Evolutionary conservation across 1,284 basidiomycete genomes (phyloP), one percentile per base, ranked within the genome.

Genomic region (Ganoderma leucocontextum): DNA sequence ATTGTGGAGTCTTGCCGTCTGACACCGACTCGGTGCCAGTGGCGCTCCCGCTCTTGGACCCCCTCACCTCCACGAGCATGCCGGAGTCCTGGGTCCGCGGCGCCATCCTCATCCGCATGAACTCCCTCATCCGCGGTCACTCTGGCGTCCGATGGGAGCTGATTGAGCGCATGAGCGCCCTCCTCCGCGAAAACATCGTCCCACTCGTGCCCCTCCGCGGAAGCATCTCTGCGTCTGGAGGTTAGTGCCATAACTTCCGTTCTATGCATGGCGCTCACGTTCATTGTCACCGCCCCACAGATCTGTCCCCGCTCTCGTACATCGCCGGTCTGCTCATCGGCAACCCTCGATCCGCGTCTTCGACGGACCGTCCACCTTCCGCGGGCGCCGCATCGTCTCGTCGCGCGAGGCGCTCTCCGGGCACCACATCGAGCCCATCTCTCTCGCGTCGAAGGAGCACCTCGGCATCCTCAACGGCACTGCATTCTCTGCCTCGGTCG

Each of bases 81-180:
- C 95, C 95, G n/a, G 91, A 94, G 71, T 83, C 93, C 8, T 96
- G 95, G 92, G 94, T 95, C n/a, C 90, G 94, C 62, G 95, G 92
- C 17, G 94, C 95, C 1, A 95, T 96, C 73, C 82, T 95, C 10
- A 86, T 97, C 71, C 91, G 95, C 73, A 91, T 94, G 84, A 96
- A 96, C 81, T 95, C 93, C 1, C 87, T 95, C 63, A 88, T 95
- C 64, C 89, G 94, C n/a, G 95, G 94, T 0, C 95, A 96, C 80
- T 95, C 93, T 42, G 95, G 93, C 59, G 91, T 96, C 10, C 87
- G 95, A 29, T 91, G 91, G 86, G 89, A 91, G 72, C 87, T 96
- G 47, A 87, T 96, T 66, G 86, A 95, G 78, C 90, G 90, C 75
- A 94, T 96, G 89, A 87, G 86, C 67, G 85, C 88, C 42, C 86